These are phyloP conservation scores for Chaetomium sp. DNA, from an alignment of 2,329 filamentous ascomycete species.

Conservation along the genomic window DNA sequence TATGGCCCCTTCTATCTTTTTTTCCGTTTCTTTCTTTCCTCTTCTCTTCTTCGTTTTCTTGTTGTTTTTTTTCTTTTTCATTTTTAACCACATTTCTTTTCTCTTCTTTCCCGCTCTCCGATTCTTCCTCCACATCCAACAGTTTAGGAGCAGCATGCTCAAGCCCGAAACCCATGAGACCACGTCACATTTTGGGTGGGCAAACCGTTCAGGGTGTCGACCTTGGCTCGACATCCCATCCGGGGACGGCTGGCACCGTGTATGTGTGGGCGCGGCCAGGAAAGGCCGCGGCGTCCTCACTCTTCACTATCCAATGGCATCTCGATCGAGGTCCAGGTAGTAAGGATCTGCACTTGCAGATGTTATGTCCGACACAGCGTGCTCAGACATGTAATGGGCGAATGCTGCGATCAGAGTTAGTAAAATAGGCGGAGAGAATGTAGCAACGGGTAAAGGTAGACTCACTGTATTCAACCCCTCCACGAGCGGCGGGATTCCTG, in stretches of 20 bases:
- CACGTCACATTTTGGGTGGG: neutral
- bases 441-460: neutral
- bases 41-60: neutral
- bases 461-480: conserved; percentile 33
- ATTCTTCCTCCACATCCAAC: too few species aligned
- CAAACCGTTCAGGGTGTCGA: neutral
- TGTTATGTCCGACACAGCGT: conserved; percentile 1
- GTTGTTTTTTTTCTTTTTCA: neutral
- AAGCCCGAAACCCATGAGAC: neutral
- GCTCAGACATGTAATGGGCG: neutral
- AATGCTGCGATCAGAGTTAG: neutral
- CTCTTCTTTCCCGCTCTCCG: neutral
- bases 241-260: neutral
- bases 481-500: conserved; percentile 32
- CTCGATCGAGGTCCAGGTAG: neutral
- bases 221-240: conserved; percentile 1
- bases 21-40: neutral
- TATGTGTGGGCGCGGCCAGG: conserved; percentile 2
- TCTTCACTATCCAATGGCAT: conserved; percentile 6
- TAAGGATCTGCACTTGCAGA: conserved; percentile 16
- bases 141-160: neutral
- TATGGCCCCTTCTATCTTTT: neutral
- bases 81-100: neutral
- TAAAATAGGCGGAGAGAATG: neutral
- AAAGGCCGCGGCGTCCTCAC: neutral